phyloP scores from a whole-genome alignment of 2,329 filamentous ascomycete genomes.

The Elsinoe ampelina region DNA sequence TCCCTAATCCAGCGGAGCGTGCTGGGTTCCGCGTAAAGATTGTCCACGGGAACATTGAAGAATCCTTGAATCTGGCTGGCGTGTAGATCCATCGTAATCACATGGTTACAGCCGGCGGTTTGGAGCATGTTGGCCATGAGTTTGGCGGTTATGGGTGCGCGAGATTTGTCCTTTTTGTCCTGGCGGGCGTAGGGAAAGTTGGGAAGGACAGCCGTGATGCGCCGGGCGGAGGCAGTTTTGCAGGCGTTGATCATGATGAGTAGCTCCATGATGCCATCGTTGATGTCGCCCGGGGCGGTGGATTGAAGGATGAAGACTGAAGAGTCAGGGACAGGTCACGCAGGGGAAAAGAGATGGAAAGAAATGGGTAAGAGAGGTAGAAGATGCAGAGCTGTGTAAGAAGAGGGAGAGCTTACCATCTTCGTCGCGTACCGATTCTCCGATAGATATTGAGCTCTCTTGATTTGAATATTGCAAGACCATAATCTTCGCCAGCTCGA shows the following conservation, averaged over 20 bases:
- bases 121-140: constrained; percentile 97
- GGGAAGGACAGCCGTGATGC: constrained; percentile 89
- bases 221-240: constrained; percentile 72
- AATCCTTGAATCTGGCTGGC: constrained; percentile 92
- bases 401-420: constrained; percentile 53
- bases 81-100: constrained; percentile 95
- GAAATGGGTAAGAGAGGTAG: background rate
- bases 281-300: constrained; percentile 89
- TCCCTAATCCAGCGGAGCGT: constrained; percentile 86
- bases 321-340: constrained; percentile 29
- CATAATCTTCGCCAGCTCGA: constrained; percentile 69
- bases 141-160: constrained; percentile 93
- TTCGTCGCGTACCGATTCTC: constrained; percentile 92
- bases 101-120: constrained; percentile 83
- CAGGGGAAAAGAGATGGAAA: background rate
- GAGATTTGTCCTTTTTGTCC: constrained; percentile 94
- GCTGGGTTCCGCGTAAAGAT: constrained; percentile 89
- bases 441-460: constrained; percentile 84
- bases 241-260: constrained; percentile 98
- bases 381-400: background rate
- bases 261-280: constrained; percentile 95
- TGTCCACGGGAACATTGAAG: constrained; percentile 74
- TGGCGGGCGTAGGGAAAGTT: constrained; percentile 96
- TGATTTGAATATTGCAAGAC: constrained; percentile 80
- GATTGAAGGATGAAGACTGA: constrained; percentile 90